Conservation (phyloP, 2,329 filamentous ascomycete species). For the Fusarium bactridioides region DNA sequence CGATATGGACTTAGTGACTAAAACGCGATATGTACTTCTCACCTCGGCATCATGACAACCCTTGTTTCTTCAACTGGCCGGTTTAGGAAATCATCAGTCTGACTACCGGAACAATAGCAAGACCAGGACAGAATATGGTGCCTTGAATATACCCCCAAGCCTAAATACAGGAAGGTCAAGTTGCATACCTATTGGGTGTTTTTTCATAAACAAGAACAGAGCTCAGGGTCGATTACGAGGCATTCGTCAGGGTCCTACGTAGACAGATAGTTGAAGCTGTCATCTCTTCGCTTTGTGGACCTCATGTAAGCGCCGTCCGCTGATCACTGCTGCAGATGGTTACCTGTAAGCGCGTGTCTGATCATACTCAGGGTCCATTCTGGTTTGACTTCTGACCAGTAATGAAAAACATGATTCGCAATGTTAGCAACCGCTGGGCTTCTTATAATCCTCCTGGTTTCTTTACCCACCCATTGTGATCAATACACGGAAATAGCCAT, state of each 20-base stretch:
- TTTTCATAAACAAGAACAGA: not conserved
- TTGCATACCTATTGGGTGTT: not conserved
- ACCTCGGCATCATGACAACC: not conserved
- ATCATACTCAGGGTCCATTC: not conserved
- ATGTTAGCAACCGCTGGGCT: not conserved
- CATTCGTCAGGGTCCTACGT: not conserved
- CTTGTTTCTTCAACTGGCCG: not conserved
- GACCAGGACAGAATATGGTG: not conserved
- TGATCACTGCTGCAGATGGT: not conserved
- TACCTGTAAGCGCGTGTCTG: not conserved
- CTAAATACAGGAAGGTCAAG: not conserved
- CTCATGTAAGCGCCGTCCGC: not conserved
- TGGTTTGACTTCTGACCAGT: not conserved
- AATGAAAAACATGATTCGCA: not conserved
- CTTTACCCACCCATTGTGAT: not conserved
- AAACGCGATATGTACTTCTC: not conserved
- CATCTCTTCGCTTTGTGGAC: not conserved
- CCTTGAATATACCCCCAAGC: not conserved
- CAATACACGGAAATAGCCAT: not conserved
- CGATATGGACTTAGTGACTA: not conserved
- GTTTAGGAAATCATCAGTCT: not conserved
- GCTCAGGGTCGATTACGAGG: not conserved
- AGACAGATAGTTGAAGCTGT: not conserved
- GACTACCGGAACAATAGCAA: not conserved
- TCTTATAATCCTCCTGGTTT: not conserved